Base-by-base conservation (phyloP, 257 asterid species). In the Perilla frutescens region DNA sequence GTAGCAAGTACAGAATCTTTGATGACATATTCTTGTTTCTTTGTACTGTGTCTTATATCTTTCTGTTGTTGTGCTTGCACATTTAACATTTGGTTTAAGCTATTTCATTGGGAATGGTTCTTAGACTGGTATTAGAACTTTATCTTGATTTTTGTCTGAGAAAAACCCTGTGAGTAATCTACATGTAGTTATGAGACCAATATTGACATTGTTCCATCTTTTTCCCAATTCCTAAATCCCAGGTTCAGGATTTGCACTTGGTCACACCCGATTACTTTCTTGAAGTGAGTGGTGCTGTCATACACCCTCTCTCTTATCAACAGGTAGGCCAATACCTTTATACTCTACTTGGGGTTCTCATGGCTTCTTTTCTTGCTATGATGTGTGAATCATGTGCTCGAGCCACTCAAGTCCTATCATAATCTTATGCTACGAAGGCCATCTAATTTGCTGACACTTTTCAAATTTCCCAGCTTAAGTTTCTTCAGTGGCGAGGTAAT, bases 231-330 rank as follows among this genome's bases (percentile, higher is more conserved):
- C 65, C 62, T 73, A 48, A 65, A 73, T 80, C 84, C 85, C 98
- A 95, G 98, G 97, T 95, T 79, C 97, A 95, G 87, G 91, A 95
- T 92, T 80, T 95, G 80, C 99, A 95, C 78, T 89, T 86, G 13
- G 74, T 95, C 76, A 95, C 99, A 44, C 99, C 99, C 6, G 86
- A 87, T 77, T 78, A 86, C 85, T 95, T 92, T 84, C 87, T 95
- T 86, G 98, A 95, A 92, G 91, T 95, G 77, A 92, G 99, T 82
- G 98, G 99, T 72, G 97, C 98, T 57, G 90, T 95, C 78, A 90
- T 95, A 71, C 99, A 95, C 77, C 98, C 99, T 63, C 92, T 95
- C 73, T 95, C 99, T 72, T 95, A 95, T 85, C 99, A 95, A 77
- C 99, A 95, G 99, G 99, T 94, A 87, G 66, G 80, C 65, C 50